Conservation (phyloP, 2,329 filamentous ascomycete genomes). For the Emergomyces orientalis region DNA sequence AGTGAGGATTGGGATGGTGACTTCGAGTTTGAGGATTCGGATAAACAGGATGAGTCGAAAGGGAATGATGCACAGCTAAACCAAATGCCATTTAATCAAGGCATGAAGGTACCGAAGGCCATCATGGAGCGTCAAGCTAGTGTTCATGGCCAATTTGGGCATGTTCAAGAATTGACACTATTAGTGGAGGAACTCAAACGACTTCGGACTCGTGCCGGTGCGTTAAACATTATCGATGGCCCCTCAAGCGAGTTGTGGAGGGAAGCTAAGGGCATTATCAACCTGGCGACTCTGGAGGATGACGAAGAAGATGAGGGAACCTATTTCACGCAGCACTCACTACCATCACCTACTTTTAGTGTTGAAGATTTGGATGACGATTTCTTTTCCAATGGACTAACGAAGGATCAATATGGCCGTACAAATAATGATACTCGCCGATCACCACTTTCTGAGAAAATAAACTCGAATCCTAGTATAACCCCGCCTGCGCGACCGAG, state of each 20-base stretch:
- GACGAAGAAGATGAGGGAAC: slow-evolving; percentile 34
- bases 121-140: slow-evolving; percentile 58
- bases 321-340: slow-evolving; percentile 41
- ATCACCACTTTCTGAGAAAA: slow-evolving; percentile 21
- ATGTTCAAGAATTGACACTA: slow-evolving; percentile 54
- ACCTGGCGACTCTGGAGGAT: slow-evolving; percentile 55
- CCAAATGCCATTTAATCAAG: background rate
- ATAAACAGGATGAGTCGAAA: slow-evolving; percentile 23
- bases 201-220: slow-evolving; percentile 46
- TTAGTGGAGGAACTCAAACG: slow-evolving; percentile 58
- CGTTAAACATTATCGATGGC: slow-evolving; percentile 46
- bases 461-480: slow-evolving; percentile 23
- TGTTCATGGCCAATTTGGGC: slow-evolving; percentile 55
- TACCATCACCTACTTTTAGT: slow-evolving; percentile 50
- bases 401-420: slow-evolving; percentile 20
- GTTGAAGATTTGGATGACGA: slow-evolving; percentile 50
- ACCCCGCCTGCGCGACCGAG: slow-evolving; percentile 36
- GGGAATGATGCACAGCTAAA: slow-evolving; percentile 20
- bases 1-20: slow-evolving; percentile 62
- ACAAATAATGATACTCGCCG: slow-evolving; percentile 26
- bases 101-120: slow-evolving; percentile 47
- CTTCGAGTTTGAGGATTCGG: slow-evolving; percentile 52
- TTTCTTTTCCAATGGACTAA: slow-evolving; percentile 26
- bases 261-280: slow-evolving; percentile 58
- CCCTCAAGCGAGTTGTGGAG: slow-evolving; percentile 49